phyloP scores from a whole-genome alignment of 179 eudicot genomes.

The Amaranthus tricolor region DNA sequence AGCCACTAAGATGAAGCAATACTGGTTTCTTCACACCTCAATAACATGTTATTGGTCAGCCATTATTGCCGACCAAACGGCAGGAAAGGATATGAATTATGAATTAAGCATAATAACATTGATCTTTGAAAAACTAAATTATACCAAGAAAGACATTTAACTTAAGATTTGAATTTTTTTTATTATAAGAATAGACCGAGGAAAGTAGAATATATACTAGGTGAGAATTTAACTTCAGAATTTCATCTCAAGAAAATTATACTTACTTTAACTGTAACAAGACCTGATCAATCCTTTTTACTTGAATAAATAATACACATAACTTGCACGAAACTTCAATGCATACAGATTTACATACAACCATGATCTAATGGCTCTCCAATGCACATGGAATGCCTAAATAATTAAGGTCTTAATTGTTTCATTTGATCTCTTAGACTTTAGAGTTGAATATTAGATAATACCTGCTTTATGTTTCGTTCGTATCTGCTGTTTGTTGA shows the following conservation, averaged over 20 bases:
- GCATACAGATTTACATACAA: constrained; percentile 1
- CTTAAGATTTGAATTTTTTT: not conserved
- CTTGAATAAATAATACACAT: not conserved
- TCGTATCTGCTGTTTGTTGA: constrained; percentile 15
- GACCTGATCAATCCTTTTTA: not conserved
- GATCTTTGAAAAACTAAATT: not conserved
- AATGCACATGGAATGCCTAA: constrained; percentile 23
- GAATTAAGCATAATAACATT: too few relatives aligned
- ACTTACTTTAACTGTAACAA: not conserved
- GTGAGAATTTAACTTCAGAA: too few relatives aligned
- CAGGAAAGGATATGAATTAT: not conserved
- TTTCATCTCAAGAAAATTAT: too few relatives aligned
- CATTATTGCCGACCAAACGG: constrained; percentile 22
- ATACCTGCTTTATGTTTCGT: constrained; percentile 17
- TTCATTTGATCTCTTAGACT: not conserved
- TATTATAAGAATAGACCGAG: not conserved
- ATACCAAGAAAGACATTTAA: not conserved
- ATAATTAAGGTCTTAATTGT: not conserved
- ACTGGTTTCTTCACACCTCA: not conserved
- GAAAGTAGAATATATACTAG: too few relatives aligned
- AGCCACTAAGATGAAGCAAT: too few relatives aligned
- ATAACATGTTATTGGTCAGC: not conserved
- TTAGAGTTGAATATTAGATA: constrained; percentile 17
- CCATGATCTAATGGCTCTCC: constrained; percentile 14
- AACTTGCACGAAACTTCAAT: not conserved